Percentiles rank a stretch among this genome's conserved stretches.
These are phyloP conservation scores for Naematelia encephala DNA, from an alignment of 768 basidiomycete genomes.

Conservation along the genomic window DNA sequence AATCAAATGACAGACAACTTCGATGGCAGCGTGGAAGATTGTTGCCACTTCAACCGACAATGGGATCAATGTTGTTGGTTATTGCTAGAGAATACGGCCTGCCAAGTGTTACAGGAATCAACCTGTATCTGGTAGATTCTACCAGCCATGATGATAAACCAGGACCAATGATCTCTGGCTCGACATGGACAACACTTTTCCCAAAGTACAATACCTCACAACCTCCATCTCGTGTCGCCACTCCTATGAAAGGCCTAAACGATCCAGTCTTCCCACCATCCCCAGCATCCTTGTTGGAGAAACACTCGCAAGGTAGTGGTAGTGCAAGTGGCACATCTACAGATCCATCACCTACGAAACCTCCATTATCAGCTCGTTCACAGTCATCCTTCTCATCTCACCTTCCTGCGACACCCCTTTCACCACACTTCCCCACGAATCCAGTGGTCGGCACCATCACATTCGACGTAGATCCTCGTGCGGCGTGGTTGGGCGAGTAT, in stretches of 20 bases:
- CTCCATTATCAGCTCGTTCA: not conserved
- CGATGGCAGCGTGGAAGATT: constrained; percentile 72
- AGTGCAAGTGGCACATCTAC: not conserved
- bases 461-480: constrained; percentile 77
- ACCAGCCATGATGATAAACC: constrained; percentile 23
- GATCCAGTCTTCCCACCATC: constrained; percentile 25
- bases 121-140: constrained; percentile 64
- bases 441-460: constrained; percentile 77
- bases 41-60: constrained; percentile 75
- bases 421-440: constrained; percentile 10
- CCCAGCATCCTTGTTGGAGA: constrained; percentile 26
- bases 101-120: constrained; percentile 76
- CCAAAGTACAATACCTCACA: not conserved
- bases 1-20: constrained; percentile 4
- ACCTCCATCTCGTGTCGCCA: constrained; percentile 17
- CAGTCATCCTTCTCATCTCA: constrained; percentile 5
- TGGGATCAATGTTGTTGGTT: constrained; percentile 75
- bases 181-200: constrained; percentile 36
- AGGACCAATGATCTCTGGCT: constrained; percentile 32
- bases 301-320: not conserved
- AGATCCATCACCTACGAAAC: constrained; percentile 3
- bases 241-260: constrained; percentile 32
- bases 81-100: constrained; percentile 92
- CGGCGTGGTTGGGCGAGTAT: constrained; percentile 77
- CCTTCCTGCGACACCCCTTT: constrained; percentile 8